Conservation (phyloP, 371 early-diverging fungal species). For the Apophysomyces ossiformis region DNA sequence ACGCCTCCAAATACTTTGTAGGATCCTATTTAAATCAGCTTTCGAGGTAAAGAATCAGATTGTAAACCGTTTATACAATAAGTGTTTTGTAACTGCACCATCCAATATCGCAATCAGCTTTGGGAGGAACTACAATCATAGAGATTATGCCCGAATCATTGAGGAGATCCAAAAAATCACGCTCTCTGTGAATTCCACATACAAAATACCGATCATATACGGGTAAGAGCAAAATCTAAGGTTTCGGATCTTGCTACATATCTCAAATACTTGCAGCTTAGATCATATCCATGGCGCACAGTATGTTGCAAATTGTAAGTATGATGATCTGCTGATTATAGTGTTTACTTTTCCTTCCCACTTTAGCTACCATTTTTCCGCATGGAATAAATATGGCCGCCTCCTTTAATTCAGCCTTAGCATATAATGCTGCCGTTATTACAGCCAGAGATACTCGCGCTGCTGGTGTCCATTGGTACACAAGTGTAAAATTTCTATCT, state of each 20-base stretch:
- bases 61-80: background rate
- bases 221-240: slow-evolving; percentile 25
- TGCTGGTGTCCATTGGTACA: slow-evolving; percentile 45
- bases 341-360: background rate
- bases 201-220: slow-evolving; percentile 44
- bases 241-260: background rate
- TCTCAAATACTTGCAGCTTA: slow-evolving; percentile 29
- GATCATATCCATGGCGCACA: slow-evolving; percentile 75
- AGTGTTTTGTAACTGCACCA: background rate
- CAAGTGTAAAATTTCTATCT: background rate
- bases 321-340: background rate
- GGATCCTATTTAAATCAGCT: slow-evolving; percentile 45
- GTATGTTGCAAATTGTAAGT: slow-evolving; percentile 55
- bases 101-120: slow-evolving; percentile 14
- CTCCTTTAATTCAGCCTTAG: slow-evolving; percentile 51
- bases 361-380: slow-evolving; percentile 56
- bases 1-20: slow-evolving; percentile 44
- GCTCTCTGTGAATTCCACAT: slow-evolving; percentile 32
- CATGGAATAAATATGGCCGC: slow-evolving; percentile 59
- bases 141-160: slow-evolving; percentile 32
- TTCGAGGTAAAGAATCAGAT: slow-evolving; percentile 21
- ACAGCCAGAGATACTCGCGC: slow-evolving; percentile 54
- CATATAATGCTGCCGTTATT: slow-evolving; percentile 54
- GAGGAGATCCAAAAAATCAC: slow-evolving; percentile 44
- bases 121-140: slow-evolving; percentile 34